A percentile compares a stretch with the other conserved stretches of the same genome.
Evolutionary conservation across 2,329 filamentous ascomycete species (phyloP).

Genomic region (Thelonectria olida): DNA sequence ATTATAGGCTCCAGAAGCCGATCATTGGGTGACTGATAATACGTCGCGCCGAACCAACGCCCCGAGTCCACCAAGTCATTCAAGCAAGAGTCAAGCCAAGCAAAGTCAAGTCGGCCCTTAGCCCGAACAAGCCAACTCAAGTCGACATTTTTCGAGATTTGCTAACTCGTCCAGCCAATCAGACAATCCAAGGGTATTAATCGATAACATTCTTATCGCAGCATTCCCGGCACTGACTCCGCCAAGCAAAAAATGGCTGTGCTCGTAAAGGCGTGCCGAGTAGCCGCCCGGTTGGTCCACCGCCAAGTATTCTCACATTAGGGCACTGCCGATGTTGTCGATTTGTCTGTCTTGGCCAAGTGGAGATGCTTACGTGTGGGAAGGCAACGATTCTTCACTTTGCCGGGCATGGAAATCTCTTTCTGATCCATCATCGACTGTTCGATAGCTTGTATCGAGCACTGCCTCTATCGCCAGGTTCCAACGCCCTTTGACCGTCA

Average conservation of each 20-base stretch:
- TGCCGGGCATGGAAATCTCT: background rate
- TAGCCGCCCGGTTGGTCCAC: constrained; percentile 20
- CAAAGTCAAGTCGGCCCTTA: no score
- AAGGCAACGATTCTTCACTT: background rate
- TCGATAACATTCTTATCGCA: background rate
- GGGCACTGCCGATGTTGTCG: constrained; percentile 27
- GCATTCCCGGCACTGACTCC: background rate
- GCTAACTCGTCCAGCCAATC: no score
- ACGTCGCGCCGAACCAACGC: no score
- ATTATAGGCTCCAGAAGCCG: no score
- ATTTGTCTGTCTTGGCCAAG: constrained; percentile 34
- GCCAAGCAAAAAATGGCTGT: constrained; percentile 27
- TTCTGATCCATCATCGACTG: background rate
- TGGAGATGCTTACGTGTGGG: constrained; percentile 40
- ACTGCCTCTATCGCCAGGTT: no score
- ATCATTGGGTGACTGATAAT: no score
- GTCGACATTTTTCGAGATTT: no score
- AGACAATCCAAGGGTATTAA: no score
- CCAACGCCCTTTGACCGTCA: no score
- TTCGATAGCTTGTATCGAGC: background rate
- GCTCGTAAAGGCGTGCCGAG: constrained; percentile 15
- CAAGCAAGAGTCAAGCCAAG: no score
- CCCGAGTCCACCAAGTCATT: no score
- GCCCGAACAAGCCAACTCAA: no score
- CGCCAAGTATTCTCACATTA: background rate